A percentile compares a stretch with the other conserved stretches of the same genome.
Evolutionary conservation across 2,329 filamentous ascomycete species (phyloP).

Genomic region (Pleomassaria siparia): DNA sequence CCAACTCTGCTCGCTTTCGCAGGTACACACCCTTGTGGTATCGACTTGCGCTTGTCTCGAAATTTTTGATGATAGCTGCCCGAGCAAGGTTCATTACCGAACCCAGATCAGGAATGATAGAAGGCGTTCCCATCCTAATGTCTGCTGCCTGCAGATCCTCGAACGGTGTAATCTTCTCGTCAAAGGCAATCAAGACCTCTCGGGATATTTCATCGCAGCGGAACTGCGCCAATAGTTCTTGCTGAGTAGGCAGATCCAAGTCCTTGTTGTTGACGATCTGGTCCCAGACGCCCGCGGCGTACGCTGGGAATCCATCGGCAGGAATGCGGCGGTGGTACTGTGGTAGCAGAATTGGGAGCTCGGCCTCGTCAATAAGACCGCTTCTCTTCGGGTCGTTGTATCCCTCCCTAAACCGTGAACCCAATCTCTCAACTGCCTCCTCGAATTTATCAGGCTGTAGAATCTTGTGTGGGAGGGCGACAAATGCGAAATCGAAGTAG

Average conservation of each 20-base stretch:
- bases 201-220: constrained; percentile 94
- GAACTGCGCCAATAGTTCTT: constrained; percentile 95
- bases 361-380: constrained; percentile 67
- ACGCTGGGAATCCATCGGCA: constrained; percentile 93
- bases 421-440: constrained; percentile 75
- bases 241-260: constrained; percentile 91
- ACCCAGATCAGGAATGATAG: constrained; percentile 75
- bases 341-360: constrained; percentile 80
- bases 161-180: constrained; percentile 76
- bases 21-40: constrained; percentile 97
- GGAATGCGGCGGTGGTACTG: constrained; percentile 96
- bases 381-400: constrained; percentile 68
- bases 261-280: constrained; percentile 99
- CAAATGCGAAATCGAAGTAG: constrained; percentile 98
- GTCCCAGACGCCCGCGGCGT: constrained; percentile 94
- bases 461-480: constrained; percentile 93
- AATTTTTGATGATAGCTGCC: constrained; percentile 73
- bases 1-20: constrained; percentile 81
- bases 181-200: constrained; percentile 83
- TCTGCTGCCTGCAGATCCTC: constrained; percentile 83
- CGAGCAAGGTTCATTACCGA: constrained; percentile 71
- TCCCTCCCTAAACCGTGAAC: constrained; percentile 78
- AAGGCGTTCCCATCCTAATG: constrained; percentile 68
- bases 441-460: constrained; percentile 91
- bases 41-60: constrained; percentile 85